phyloP scores from a whole-genome alignment of 306 rosid genomes.

The Luffa aegyptiaca region DNA sequence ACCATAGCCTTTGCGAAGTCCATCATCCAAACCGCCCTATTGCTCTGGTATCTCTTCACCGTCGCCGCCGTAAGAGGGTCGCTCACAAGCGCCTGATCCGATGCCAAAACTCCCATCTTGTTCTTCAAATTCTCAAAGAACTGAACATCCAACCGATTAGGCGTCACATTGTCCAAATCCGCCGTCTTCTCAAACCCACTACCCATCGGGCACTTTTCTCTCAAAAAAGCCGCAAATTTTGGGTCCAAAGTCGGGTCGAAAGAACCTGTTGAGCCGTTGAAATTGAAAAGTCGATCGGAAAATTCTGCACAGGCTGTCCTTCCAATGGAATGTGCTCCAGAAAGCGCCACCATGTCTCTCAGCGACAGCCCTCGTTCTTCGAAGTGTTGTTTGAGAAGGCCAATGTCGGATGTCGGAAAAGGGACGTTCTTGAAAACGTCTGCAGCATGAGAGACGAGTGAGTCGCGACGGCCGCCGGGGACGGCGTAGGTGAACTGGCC shows the following conservation, averaged over 20 bases:
- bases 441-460: neutral
- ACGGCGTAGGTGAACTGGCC: slow-evolving; percentile 2
- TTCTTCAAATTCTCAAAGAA: neutral
- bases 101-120: slow-evolving; percentile 6
- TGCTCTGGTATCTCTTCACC: neutral
- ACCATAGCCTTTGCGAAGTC: slow-evolving; percentile 14
- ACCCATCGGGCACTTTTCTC: neutral
- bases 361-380: slow-evolving; percentile 4
- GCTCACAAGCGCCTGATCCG: neutral
- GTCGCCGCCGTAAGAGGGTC: slow-evolving; percentile 4
- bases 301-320: neutral
- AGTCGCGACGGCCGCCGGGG: slow-evolving; percentile 2
- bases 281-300: neutral
- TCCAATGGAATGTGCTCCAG: slow-evolving; percentile 18
- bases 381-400: neutral
- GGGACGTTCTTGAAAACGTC: neutral
- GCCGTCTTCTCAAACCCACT: neutral
- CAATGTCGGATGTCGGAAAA: neutral
- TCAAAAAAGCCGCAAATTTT: neutral
- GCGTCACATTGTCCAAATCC: slow-evolving; percentile 4
- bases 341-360: slow-evolving; percentile 11
- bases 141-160: slow-evolving; percentile 3
- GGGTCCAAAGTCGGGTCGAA: neutral
- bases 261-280: no score
- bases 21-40: slow-evolving; percentile 2